A percentile compares a stretch with the other conserved stretches of the same genome.
phyloP scores from a whole-genome alignment of 306 rosid genomes.

The Cicer judaicum region DNA sequence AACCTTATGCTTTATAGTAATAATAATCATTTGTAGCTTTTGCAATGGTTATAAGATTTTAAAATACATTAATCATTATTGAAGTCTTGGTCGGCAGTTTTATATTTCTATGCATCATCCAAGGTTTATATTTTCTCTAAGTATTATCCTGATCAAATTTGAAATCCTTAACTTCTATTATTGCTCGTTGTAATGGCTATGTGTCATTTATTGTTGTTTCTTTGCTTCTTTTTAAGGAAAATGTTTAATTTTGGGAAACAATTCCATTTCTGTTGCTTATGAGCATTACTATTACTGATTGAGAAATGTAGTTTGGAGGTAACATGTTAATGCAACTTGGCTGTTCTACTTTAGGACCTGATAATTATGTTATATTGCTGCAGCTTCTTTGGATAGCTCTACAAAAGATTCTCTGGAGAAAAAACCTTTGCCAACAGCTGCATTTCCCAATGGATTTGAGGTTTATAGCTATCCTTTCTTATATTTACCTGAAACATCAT shows the following conservation, averaged over 20 bases:
- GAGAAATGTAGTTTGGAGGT: conserved; percentile 29
- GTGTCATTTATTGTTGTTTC: conserved; percentile 15
- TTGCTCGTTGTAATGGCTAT: not conserved
- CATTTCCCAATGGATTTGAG: conserved; percentile 82
- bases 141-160: conserved; percentile 8
- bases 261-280: conserved; percentile 9
- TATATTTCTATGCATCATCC: not conserved
- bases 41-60: not conserved
- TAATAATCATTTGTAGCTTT: not conserved
- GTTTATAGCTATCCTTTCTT: conserved; percentile 45
- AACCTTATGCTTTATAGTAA: not conserved
- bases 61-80: not conserved
- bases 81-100: conserved; percentile 5
- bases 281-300: conserved; percentile 12
- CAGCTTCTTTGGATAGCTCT: conserved; percentile 55
- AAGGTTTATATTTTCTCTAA: not conserved
- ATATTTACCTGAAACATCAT: conserved; percentile 19
- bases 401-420: conserved; percentile 51
- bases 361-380: conserved; percentile 32
- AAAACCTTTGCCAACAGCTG: conserved; percentile 53
- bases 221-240: not conserved
- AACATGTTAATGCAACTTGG: conserved; percentile 28
- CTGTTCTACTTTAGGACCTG: conserved; percentile 23
- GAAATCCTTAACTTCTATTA: not conserved
- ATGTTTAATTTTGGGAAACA: conserved; percentile 4